Percentiles rank a stretch among this genome's conserved stretches.
phyloP scores from a whole-genome alignment of 495 filamentous ascomycete genomes.

The Neurospora sp. region DNA sequence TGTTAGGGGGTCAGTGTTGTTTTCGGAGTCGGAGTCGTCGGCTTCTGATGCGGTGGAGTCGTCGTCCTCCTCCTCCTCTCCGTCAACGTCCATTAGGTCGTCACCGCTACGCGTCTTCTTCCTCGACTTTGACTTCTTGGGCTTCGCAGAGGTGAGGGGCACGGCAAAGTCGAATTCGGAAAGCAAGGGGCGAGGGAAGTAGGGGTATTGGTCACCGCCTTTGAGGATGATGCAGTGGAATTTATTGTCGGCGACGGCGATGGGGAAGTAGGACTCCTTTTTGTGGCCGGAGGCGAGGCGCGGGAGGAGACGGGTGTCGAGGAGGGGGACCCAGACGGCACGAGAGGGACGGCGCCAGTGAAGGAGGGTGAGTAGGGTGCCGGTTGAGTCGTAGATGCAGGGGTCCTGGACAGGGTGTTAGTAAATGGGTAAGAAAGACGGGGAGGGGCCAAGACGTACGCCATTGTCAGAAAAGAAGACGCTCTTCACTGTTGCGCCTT shows the following conservation, averaged over 20 bases:
- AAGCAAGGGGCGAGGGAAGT: slow-evolving; percentile 87
- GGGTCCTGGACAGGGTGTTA: slow-evolving; percentile 44
- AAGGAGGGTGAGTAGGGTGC: slow-evolving; percentile 72
- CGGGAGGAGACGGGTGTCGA: slow-evolving; percentile 77
- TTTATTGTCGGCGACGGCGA: slow-evolving; percentile 81
- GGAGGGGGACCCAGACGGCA: slow-evolving; percentile 81
- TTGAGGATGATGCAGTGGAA: slow-evolving; percentile 99
- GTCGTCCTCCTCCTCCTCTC: slow-evolving; percentile 22
- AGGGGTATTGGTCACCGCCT: slow-evolving; percentile 83
- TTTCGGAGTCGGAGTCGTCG: slow-evolving; percentile 25
- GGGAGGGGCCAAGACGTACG: not conserved
- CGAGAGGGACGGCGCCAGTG: slow-evolving; percentile 83
- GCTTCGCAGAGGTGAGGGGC: slow-evolving; percentile 52
- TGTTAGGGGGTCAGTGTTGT: slow-evolving; percentile 15
- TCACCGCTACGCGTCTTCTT: slow-evolving; percentile 22
- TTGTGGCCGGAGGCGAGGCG: slow-evolving; percentile 76
- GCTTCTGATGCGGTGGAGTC: slow-evolving; percentile 4
- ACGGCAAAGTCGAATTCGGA: slow-evolving; percentile 90
- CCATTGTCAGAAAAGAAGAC: slow-evolving; percentile 90
- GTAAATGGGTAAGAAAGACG: not conserved
- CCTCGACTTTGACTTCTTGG: slow-evolving; percentile 18
- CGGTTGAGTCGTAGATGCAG: slow-evolving; percentile 85
- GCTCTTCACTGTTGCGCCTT: slow-evolving; percentile 57
- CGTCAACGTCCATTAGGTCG: slow-evolving; percentile 20
- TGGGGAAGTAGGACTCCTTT: slow-evolving; percentile 87